Conservation (phyloP, 1,284 basidiomycete species). For the Phellopilus nigrolimitatus region DNA sequence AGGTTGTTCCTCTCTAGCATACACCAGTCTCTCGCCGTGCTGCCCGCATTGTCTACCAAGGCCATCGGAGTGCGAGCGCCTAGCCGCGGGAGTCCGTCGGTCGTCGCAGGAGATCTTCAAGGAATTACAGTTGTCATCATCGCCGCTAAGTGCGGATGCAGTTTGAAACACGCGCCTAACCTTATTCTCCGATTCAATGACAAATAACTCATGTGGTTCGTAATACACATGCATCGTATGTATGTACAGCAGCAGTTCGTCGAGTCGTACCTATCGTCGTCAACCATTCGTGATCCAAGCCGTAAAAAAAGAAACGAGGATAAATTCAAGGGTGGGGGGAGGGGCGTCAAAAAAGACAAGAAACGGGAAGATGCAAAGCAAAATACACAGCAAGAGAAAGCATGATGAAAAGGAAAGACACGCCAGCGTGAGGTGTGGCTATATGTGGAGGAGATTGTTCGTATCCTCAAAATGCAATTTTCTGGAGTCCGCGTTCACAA, state of each 20-base stretch:
- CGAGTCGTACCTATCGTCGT: too few species aligned
- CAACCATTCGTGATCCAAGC: not conserved
- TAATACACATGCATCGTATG: not conserved
- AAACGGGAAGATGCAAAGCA: constrained; percentile 1
- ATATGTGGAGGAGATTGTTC: not conserved
- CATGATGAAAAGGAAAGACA: not conserved
- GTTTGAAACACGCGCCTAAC: not conserved
- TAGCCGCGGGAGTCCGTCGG: too few species aligned
- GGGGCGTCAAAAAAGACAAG: not conserved
- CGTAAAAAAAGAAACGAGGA: not conserved
- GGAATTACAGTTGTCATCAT: too few species aligned
- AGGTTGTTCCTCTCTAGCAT: constrained; percentile 73
- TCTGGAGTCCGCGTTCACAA: not conserved
- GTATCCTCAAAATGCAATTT: not conserved
- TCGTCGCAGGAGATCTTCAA: too few species aligned
- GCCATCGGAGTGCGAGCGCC: not conserved
- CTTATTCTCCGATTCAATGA: not conserved
- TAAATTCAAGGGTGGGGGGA: not conserved
- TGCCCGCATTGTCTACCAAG: constrained; percentile 34
- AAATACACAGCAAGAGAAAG: not conserved
- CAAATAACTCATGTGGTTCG: not conserved
- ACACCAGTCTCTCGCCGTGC: constrained; percentile 60
- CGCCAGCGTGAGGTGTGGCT: not conserved
- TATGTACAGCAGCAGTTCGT: not conserved
- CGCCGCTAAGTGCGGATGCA: not conserved